Evolutionary conservation across 2,329 filamentous ascomycete genomes (phyloP).

Genomic region (Xylariales sp.): DNA sequence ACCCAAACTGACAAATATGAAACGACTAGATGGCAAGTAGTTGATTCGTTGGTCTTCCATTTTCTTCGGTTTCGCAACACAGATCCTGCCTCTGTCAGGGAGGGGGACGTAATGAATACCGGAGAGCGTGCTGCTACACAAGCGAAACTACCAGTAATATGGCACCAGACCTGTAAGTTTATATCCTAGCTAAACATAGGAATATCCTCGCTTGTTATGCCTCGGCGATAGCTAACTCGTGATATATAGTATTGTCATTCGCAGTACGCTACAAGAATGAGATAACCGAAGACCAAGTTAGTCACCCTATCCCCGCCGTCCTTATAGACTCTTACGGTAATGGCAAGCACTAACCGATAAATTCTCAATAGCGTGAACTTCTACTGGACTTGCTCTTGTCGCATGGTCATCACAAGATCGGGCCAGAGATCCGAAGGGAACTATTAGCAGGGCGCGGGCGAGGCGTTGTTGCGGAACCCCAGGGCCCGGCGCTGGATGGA

Average conservation of each 20-base stretch:
- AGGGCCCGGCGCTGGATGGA: conserved; percentile 69
- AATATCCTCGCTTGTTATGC: neutral
- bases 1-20: conserved; percentile 9
- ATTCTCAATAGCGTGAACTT: conserved; percentile 72
- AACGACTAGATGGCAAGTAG: conserved; percentile 75
- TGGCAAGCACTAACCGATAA: conserved; percentile 14
- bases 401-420: conserved; percentile 87
- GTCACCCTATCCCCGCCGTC: neutral
- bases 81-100: conserved; percentile 67
- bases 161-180: conserved; percentile 79
- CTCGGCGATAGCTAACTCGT: neutral
- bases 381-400: conserved; percentile 86
- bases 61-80: conserved; percentile 88
- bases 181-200: neutral
- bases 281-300: conserved; percentile 86
- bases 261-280: conserved; percentile 95
- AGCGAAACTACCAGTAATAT: conserved; percentile 86
- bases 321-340: neutral
- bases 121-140: conserved; percentile 61
- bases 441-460: conserved; percentile 87
- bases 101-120: conserved; percentile 65
- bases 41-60: conserved; percentile 95
- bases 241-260: conserved; percentile 75
- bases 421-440: conserved; percentile 89
- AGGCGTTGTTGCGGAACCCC: conserved; percentile 75